Evolutionary conservation across 1,139 yeast genomes (phyloP).

Genomic region (Yamadazyma buinensis): DNA sequence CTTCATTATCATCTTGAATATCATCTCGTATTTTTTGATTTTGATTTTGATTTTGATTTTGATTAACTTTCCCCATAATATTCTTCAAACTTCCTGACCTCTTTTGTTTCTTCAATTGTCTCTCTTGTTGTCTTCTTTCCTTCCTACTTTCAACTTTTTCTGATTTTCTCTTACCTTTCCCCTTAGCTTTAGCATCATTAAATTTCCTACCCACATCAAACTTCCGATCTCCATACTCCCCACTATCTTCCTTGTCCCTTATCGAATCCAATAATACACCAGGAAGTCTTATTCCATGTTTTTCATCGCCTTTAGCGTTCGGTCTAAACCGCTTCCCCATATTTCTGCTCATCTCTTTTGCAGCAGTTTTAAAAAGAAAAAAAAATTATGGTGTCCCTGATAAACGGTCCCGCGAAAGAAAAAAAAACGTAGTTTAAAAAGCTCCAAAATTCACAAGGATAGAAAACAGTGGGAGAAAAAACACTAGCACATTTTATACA

Average conservation of each 20-base stretch:
- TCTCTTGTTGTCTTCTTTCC: constrained; percentile 55
- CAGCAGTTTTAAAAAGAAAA: background rate
- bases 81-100: constrained; percentile 3
- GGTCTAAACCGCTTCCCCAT: background rate
- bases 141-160: constrained; percentile 42
- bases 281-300: constrained; percentile 61
- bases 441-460: no score
- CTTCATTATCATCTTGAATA: constrained; percentile 18
- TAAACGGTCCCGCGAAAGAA: background rate
- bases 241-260: constrained; percentile 40
- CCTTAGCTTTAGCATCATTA: background rate
- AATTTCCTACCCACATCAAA: background rate
- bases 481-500: no score
- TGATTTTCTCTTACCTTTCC: constrained; percentile 16
- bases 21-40: constrained; percentile 6
- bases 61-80: background rate
- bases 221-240: constrained; percentile 35
- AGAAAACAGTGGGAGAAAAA: no score
- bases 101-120: constrained; percentile 49
- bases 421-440: no score
- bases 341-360: constrained; percentile 9
- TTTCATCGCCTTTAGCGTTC: background rate
- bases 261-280: constrained; percentile 65
- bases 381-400: background rate
- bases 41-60: background rate